phyloP scores from a whole-genome alignment of 192 early-diverging fungal species.

The Backusella westeae region DNA sequence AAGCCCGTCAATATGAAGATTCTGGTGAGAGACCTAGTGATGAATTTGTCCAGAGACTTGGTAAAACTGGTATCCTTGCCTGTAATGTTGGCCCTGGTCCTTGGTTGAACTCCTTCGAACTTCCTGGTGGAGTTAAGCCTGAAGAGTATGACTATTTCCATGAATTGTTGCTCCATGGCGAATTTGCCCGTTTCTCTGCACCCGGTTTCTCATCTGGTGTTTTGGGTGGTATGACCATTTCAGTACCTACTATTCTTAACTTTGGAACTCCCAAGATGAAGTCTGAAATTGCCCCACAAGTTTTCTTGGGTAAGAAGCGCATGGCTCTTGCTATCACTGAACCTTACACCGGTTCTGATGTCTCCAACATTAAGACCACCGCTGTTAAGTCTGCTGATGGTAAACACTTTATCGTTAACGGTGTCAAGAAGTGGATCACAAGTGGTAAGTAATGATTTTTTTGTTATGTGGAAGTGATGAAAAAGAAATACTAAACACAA shows the following conservation, averaged over 20 bases:
- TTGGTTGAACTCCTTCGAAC: conserved; percentile 17
- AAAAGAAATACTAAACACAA: not conserved
- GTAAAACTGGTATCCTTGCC: conserved; percentile 64
- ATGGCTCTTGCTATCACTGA: conserved; percentile 86
- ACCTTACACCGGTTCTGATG: conserved; percentile 71
- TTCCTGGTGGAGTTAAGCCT: conserved; percentile 52
- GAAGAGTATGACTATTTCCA: conserved; percentile 73
- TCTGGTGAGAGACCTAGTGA: conserved; percentile 64
- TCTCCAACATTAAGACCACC: conserved; percentile 67
- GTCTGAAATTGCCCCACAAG: conserved; percentile 51
- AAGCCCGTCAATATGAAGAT: conserved; percentile 72
- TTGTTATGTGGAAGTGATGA: conserved; percentile 38
- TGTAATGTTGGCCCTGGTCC: conserved; percentile 57
- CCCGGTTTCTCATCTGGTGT: conserved; percentile 74
- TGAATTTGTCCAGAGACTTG: conserved; percentile 68
- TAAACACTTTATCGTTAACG: conserved; percentile 77
- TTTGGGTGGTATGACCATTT: conserved; percentile 67
- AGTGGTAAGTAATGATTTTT: conserved; percentile 47
- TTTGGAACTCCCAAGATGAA: conserved; percentile 70
- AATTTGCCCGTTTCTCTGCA: conserved; percentile 69
- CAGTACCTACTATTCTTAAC: conserved; percentile 73
- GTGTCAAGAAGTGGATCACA: conserved; percentile 85
- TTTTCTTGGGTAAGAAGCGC: conserved; percentile 70
- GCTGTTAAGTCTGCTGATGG: conserved; percentile 65
- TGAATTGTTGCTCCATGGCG: conserved; percentile 63